Evolutionary conservation across 2,329 filamentous ascomycete genomes (phyloP), one percentile per base, ranked within the genome.

Genomic region (Claviceps sp.): DNA sequence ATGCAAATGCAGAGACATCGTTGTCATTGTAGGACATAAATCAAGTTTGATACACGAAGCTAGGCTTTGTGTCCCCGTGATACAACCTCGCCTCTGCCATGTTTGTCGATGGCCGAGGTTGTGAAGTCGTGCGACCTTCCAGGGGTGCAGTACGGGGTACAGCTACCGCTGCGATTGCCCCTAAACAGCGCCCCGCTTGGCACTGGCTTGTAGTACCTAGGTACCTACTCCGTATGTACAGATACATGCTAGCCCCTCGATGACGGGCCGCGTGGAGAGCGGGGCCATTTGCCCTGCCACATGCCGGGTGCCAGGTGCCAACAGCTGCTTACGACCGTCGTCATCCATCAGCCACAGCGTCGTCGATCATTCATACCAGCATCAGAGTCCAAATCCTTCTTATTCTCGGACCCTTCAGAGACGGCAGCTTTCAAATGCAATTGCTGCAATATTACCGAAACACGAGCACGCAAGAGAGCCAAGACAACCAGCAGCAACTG

Each of bases 231-330:
- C 20, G 20, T 20, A 20, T 20, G 20, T 42, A 42, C 18, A 11
- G 40, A 42, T 42, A 42, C 40, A 5, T 42, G 24, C 24, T 30
- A 30, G 7, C 48, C 26, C 48, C 40, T 34, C 48, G 40, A 45
- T 14, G 48, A 40, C 42, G 49, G 41, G 41, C 49, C 49, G 49
- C 49, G 42, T 50, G 49, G 49, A 50, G 11, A 34, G 42, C 40
- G 38, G 38, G 48, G 48, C 40, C 40, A 37, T 20, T 13, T 24
- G 42, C 9, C 40, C 40, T 11, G n/a, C 22, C 20, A 24, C 42
- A 26, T 26, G 42, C 20, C 41, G 22, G 18, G 14, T 43, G 20
- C 20, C 42, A 42, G 41, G 14, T 24, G 22, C 30, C 26, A 30
- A 34, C 40, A 20, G 5, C 42, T 24, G 42, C 42, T 44, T 44